Evolutionary conservation across 441 rosid genomes (phyloP).

Genomic region (Jatropha multifida): DNA sequence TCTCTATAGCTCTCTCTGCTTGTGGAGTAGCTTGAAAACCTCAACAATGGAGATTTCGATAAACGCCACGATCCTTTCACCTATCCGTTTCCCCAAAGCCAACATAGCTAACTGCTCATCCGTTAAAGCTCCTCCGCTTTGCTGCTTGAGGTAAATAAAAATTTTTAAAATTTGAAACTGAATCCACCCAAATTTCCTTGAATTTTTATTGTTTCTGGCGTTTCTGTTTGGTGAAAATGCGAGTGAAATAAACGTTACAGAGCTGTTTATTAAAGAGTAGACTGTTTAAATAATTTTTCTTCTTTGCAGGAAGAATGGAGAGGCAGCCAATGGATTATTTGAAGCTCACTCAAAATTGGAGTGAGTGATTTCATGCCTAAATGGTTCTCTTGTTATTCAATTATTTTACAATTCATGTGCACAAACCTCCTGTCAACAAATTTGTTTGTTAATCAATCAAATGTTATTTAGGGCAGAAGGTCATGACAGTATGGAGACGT

Average conservation of each 20-base stretch:
- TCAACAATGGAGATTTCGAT: conserved; percentile 32
- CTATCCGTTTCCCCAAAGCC: conserved; percentile 17
- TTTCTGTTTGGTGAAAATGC: not conserved
- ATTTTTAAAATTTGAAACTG: not conserved
- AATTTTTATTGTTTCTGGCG: not conserved
- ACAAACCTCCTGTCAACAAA: not conserved
- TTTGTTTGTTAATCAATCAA: not conserved
- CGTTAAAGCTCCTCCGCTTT: conserved; percentile 23
- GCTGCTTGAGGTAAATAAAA: conserved; percentile 35
- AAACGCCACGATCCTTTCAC: conserved; percentile 28
- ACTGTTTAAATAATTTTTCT: not conserved
- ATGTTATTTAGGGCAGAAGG: conserved; percentile 40
- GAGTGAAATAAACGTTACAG: no score
- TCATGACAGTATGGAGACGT: conserved; percentile 32
- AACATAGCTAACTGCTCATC: conserved; percentile 4
- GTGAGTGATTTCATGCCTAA: conserved; percentile 23
- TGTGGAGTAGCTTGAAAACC: not conserved
- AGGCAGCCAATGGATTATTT: conserved; percentile 31
- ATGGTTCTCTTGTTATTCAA: not conserved
- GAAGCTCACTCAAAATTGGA: conserved; percentile 30
- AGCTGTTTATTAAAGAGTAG: no score
- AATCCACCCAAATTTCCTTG: not conserved
- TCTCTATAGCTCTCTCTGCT: not conserved
- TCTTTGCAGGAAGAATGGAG: conserved; percentile 40
- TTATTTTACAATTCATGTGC: not conserved